phyloP scores from a whole-genome alignment of 805 yeast genomes.

The Peterozyma xylosa region DNA sequence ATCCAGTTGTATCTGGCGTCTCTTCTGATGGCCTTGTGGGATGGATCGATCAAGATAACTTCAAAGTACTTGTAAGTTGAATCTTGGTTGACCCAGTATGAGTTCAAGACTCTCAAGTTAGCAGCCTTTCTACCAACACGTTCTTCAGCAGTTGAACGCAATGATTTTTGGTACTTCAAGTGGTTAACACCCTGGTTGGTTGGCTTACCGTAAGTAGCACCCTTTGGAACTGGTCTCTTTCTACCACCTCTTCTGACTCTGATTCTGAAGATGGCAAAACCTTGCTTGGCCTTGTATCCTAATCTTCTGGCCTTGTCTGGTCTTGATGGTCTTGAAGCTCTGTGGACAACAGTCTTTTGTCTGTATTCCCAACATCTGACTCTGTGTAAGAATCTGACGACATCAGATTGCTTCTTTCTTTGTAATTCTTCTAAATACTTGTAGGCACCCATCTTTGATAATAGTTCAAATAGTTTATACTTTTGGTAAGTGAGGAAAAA shows the following conservation, averaged over 20 bases:
- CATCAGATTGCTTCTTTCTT: constrained; percentile 99
- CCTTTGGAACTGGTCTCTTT: constrained; percentile 99
- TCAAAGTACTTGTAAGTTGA: constrained; percentile 99
- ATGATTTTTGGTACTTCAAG: constrained; percentile 97
- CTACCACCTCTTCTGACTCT: constrained; percentile 99
- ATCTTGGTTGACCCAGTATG: constrained; percentile 99
- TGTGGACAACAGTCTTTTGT: constrained; percentile 97
- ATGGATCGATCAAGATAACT: constrained; percentile 95
- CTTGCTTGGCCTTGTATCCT: constrained; percentile 99
- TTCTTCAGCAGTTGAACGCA: constrained; percentile 98
- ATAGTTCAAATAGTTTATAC: no score
- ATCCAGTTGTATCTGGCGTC: constrained; percentile 99
- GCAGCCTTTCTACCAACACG: constrained; percentile 98
- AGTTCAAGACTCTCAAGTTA: constrained; percentile 98
- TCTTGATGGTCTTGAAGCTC: constrained; percentile 97
- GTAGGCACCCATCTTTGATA: constrained; percentile 92
- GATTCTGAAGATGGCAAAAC: constrained; percentile 96
- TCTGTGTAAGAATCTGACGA: constrained; percentile 95
- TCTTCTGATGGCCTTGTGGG: constrained; percentile 98
- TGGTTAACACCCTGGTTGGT: constrained; percentile 99
- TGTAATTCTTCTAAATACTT: constrained; percentile 98
- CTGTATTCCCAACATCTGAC: constrained; percentile 99
- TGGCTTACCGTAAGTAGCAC: constrained; percentile 99
- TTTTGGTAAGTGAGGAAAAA: no score
- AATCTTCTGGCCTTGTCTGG: constrained; percentile 99